Evolutionary conservation across 108 stramenopile genomes (phyloP), one percentile per base, ranked within the genome.

Genomic region (Pseudonitzschia multistriata): DNA sequence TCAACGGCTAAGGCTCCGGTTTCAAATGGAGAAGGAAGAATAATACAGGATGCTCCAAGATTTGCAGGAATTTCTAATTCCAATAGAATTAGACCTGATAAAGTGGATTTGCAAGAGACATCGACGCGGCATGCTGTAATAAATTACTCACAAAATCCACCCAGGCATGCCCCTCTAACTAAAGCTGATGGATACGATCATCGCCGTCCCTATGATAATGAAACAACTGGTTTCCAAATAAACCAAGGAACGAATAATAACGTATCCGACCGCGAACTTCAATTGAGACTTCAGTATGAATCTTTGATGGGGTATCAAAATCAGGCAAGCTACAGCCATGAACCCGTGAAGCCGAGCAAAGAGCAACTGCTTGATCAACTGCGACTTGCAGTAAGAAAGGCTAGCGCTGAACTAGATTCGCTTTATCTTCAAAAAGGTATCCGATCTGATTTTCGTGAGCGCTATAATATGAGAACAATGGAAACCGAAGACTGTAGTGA

Each of bases 401-500:
- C 57, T 59, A 21, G 31, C n/a, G 57, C 34, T 59, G 31, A 52
- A 52, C 19, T 52, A 52, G 57, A 59, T 33, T 36, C 34, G 29
- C 31, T 25, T 3, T 3, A 34, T 34, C 33, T 7, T 34, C 11
- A 3, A 25, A 11, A 52, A 52, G 50, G 2, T 52, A 2, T 52
- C 50, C 21, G 24, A 25, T 19, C 50, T n/a, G 8, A 25, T 3
- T 52, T 25, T 14, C 11, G 17, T 33, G 31, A 59, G 13, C 31
- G 31, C 2, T 33, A 33, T 29, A 5, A 25, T 22, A 25, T 14
- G 3, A 59, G 33, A 11, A 35, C 15, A 33, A 13, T 34, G 31
- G 57, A 59, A 33, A 59, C 57, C 35, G 15, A 34, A 17, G 11
- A 17, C 3, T 15, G 17, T 29, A 59, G 57, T 33, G 19, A 33